Evolutionary conservation across 345 rosid species (phyloP), one percentile per base, ranked within the genome.

Genomic region (Acer yangbiense): DNA sequence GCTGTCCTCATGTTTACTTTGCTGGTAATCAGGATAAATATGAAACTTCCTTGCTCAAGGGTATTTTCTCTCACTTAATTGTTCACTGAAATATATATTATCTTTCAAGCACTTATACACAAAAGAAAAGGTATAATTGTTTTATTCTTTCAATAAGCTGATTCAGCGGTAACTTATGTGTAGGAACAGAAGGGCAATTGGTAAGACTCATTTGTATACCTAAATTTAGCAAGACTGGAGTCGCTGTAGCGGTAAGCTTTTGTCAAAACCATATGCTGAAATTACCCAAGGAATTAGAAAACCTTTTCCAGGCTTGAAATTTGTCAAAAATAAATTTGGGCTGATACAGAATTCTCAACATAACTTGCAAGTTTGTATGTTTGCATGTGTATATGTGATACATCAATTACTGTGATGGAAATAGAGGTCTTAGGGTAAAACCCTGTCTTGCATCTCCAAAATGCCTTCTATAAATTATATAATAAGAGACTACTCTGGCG

Each of bases 1-100:
- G 86, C 73, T 96, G 98, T 52, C 99, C 99, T 72, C 98, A 92
- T 90, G 95, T 96, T 70, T 96, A 92, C 85, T 96, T 94, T 65
- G 89, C 78, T 8, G 98, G 98, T 35, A 96, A 96, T 83, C 97
- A 90, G 85, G 91, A 91, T 58, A 89, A 87, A 82, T 94, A 81
- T 76, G 95, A 86, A 76, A 89, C 85, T 41, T 85, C 85, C 80
- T 73, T 88, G 75, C 13, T 92, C 64, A 83, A 87, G 21, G 99
- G 99, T 96, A 84, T 39, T 72, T 75, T 71, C 76, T 77, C 48
- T 1, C 44, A 32, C 35, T 63, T 25, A 29, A 17, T 7, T 27
- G 35, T 21, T 68, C 6, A 21, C 39, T 20, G 70, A 35, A 60
- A 32, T 25, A 44, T 48, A 10, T 63, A 21, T 43, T 50, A 39